Base-by-base conservation (phyloP, 2,329 filamentous ascomycete genomes). In the Claviceps quebecensis region DNA sequence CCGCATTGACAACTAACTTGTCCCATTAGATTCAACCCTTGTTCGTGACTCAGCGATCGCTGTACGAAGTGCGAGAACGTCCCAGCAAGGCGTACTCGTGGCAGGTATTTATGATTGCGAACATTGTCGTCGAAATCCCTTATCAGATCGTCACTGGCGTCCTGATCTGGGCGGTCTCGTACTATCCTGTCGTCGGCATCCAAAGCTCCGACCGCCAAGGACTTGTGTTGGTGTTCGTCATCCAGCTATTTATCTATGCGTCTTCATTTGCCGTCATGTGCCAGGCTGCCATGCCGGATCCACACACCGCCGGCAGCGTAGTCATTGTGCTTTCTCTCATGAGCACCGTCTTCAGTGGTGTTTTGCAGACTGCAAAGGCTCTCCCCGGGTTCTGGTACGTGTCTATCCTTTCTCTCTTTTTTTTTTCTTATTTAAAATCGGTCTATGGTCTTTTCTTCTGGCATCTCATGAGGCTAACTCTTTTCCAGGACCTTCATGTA, bases 21-120 rank as follows among this genome's bases (percentile, higher is more conserved):
- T 41, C 19, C 39, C 17, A 9, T 5, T 39, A 50, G 49, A 50
- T 50, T 13, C 87, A 88, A 76, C 86, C 86, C 0, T 78, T 84
- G 50, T 90, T 90, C 58, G 73, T 89, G 56, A 81, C 80, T 0
- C 84, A 88, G 59, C 78, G 86, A 17, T 74, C 81, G 1, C 71
- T 90, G 0, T 90, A 89, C 65, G 86, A 90, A 65, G 84, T 85
- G 4, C 82, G 84, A 47, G 86, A 90, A 65, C 77, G 84, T 1
- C 84, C 85, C 0, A 80, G 76, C 63, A 87, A 87, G 60, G 73
- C 81, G 0, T 90, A 89, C 68, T 86, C 81, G 0, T 89, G 85
- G 85, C 74, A 79, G 57, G 81, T 76, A 1, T 88, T 89, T 66
- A 75, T 89, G 63, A 67, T 84, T 2, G 77, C 82, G 60, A 86